A percentile compares a stretch with the other conserved stretches of the same genome.
phyloP scores from a whole-genome alignment of 225 moss, liverwort and hornwort genomes.

The Climacium dendroides region DNA sequence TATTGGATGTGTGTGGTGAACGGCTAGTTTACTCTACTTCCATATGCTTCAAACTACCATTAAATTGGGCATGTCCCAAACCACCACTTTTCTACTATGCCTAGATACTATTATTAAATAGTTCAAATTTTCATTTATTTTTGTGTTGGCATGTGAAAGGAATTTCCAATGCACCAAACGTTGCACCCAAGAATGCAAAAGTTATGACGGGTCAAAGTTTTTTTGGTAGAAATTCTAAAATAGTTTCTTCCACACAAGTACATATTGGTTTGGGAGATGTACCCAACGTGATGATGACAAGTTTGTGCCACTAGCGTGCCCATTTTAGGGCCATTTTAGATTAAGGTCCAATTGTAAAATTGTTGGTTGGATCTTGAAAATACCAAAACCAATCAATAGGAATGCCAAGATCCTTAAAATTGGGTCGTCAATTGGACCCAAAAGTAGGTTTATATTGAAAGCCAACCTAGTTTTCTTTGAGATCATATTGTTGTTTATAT shows the following conservation, averaged over 20 bases:
- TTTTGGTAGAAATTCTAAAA: not conserved
- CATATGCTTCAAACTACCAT: not conserved
- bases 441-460: not conserved
- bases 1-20: no score
- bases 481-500: not conserved
- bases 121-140: not conserved
- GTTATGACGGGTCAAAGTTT: not conserved
- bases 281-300: fast-evolving
- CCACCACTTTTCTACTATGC: not conserved
- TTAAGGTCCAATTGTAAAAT: not conserved
- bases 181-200: no score
- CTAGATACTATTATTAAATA: not conserved
- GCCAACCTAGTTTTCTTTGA: no score
- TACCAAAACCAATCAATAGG: not conserved
- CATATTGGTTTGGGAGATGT: not conserved
- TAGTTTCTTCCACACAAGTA: not conserved
- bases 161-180: no score
- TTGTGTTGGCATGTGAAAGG: no score
- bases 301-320: not conserved
- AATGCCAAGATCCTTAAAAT: not conserved
- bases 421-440: no score
- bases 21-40: no score
- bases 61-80: not conserved
- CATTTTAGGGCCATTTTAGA: not conserved
- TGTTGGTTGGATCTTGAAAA: fast-evolving